A percentile compares a stretch with the other conserved stretches of the same genome.
Conservation (phyloP, 768 basidiomycete genomes). For the Kwoniella shandongensis region DNA sequence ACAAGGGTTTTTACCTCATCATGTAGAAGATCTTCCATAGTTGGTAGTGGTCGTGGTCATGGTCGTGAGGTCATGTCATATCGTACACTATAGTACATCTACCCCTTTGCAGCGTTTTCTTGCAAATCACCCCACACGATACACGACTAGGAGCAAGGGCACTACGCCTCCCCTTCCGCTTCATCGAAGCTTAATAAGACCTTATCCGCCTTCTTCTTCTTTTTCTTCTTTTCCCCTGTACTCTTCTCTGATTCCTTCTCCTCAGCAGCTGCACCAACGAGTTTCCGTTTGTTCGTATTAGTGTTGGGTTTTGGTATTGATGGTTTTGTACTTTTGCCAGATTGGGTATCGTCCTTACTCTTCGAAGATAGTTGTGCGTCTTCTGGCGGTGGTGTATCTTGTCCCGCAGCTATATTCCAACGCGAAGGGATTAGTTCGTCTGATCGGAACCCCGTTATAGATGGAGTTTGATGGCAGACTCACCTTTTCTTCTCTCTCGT, state of each 20-base stretch:
- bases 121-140: no score
- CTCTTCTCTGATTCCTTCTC: background rate
- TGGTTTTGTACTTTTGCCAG: constrained; percentile 10
- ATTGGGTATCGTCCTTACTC: constrained; percentile 15
- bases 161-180: constrained; percentile 39
- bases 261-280: constrained; percentile 27
- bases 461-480: constrained; percentile 15
- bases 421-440: background rate
- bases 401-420: constrained; percentile 3
- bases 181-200: constrained; percentile 54
- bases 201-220: constrained; percentile 54
- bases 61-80: no score
- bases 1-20: background rate
- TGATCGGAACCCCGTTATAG: background rate
- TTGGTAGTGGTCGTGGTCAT: no score
- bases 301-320: constrained; percentile 18
- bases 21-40: no score
- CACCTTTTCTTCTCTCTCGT: constrained; percentile 56
- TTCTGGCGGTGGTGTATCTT: constrained; percentile 8
- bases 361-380: background rate
- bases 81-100: no score
- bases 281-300: constrained; percentile 47
- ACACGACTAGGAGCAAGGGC: no score
- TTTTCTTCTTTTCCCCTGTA: constrained; percentile 34
- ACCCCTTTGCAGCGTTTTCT: no score